Evolutionary conservation across 768 basidiomycete species (phyloP), one percentile per base, ranked within the genome.

Genomic region (Russula ochroleuca): DNA sequence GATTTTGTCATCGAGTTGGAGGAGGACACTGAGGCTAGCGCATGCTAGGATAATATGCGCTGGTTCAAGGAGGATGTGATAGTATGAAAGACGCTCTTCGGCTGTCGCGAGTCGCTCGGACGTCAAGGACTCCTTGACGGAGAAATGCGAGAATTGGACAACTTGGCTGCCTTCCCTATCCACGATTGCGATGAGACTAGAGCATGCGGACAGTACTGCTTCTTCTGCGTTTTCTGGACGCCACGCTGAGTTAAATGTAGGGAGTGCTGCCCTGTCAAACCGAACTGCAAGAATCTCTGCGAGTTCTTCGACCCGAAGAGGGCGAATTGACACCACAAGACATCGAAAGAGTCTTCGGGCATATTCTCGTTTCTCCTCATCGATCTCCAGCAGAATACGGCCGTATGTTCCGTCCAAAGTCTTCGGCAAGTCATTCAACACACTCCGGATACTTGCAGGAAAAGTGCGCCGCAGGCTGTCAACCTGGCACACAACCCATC

Each of bases 211-310:
- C 28, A 28, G 5, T 28, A 28, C 28, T 5, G 28, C 28, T 5
- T 28, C 28, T 28, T 28, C 28, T 28, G 28, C 28, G 52, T 64
- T 57, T 5, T 7, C 28, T 3, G 54, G 41, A 3, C 59, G 63
- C 52, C 48, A 60, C 14, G 21, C 28, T 6, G 19, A 14, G 28
- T 54, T 48, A 9, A 55, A 45, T 5, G 37, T 60, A 2, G 63
- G 51, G 8, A 5, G 2, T 11, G 1, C 11, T 7, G 28, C 38
- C 2, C 2, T 1, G 14, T 61, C 45, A 10, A 64, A 64, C 5
- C 28, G 50, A 40, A 61, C 5, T 5, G 59, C 59, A 21, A 64
- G 40, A 28, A 64, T 23, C 17, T 55, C 59, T 1, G 63, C 59
- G 4, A 64, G 59, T 14, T 64, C 63, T 1, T 52, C 33, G 17